phyloP scores from a whole-genome alignment of 345 rosid species.

The Murraya paniculata region DNA sequence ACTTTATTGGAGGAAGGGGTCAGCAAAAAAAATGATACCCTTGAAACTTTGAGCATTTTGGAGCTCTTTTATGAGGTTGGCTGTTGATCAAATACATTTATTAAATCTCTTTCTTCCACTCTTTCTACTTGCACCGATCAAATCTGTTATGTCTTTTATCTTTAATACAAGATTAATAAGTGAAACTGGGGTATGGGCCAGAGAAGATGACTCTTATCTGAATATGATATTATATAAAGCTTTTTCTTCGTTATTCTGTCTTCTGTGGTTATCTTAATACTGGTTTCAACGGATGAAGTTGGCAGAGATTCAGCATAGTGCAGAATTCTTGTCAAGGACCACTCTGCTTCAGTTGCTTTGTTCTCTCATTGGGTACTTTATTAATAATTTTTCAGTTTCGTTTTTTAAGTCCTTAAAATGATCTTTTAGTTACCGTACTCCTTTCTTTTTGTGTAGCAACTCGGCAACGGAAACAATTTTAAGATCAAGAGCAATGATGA shows the following conservation, averaged over 20 bases:
- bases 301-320: slow-evolving; percentile 65
- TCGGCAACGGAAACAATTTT: slow-evolving; percentile 45
- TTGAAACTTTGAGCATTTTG: slow-evolving; percentile 61
- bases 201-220: not conserved
- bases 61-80: slow-evolving; percentile 90
- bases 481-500: slow-evolving; percentile 81
- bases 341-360: slow-evolving; percentile 61
- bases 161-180: not conserved
- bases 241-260: not conserved
- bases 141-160: not conserved
- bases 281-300: slow-evolving; percentile 46
- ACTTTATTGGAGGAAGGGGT: slow-evolving; percentile 72
- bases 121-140: not conserved
- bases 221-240: not conserved
- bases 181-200: not conserved
- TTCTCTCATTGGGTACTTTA: slow-evolving; percentile 64
- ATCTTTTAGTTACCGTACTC: not conserved
- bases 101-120: not conserved
- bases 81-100: slow-evolving; percentile 3
- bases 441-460: slow-evolving; percentile 35
- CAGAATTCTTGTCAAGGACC: slow-evolving; percentile 68
- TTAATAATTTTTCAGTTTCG: not conserved
- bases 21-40: slow-evolving; percentile 56
- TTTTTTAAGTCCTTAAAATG: not conserved
- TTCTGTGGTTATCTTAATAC: not conserved